A percentile compares a stretch with the other conserved stretches of the same genome.
Evolutionary conservation across 1,284 basidiomycete species (phyloP).

Genomic region (Ceratorhiza oryzae-sativae): DNA sequence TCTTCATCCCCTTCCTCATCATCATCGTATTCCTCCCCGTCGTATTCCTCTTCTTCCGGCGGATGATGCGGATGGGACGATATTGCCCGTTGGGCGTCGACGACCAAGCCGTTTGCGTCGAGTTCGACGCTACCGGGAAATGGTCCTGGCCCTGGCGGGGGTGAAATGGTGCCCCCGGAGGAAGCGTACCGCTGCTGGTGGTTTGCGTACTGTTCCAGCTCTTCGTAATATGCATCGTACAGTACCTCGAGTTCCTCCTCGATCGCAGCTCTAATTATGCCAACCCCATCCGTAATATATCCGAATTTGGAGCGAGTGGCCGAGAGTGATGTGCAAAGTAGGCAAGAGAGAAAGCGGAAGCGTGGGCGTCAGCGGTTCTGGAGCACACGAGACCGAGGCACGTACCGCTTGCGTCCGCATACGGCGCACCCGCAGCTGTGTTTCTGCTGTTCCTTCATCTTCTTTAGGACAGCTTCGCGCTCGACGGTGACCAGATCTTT

Average conservation of each 20-base stretch:
- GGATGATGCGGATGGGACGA: slow-evolving; percentile 44
- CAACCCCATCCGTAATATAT: not conserved
- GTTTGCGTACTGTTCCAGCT: slow-evolving; percentile 98
- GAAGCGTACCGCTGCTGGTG: slow-evolving; percentile 93
- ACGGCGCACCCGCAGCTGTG: slow-evolving; percentile 96
- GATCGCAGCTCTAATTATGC: slow-evolving; percentile 65
- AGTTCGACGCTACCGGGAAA: slow-evolving; percentile 98
- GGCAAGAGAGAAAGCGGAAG: not conserved
- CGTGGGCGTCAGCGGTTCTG: slow-evolving; percentile 4
- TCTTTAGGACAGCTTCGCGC: slow-evolving; percentile 94
- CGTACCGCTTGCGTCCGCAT: slow-evolving; percentile 93
- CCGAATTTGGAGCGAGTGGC: not conserved
- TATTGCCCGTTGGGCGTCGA: slow-evolving; percentile 58
- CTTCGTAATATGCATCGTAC: slow-evolving; percentile 99
- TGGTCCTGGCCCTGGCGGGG: slow-evolving; percentile 94
- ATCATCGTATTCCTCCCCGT: slow-evolving; percentile 68
- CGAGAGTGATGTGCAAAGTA: no score
- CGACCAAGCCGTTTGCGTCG: slow-evolving; percentile 86
- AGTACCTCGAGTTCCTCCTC: slow-evolving; percentile 99
- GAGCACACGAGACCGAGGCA: slow-evolving; percentile 44
- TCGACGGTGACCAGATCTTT: slow-evolving; percentile 92
- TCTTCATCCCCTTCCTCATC: slow-evolving; percentile 69
- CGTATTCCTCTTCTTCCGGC: slow-evolving; percentile 63
- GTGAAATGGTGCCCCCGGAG: slow-evolving; percentile 83
- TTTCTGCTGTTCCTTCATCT: slow-evolving; percentile 99